Evolutionary conservation across 2,329 filamentous ascomycete genomes (phyloP), one percentile per base, ranked within the genome.

Genomic region (Mariannaea sp.): DNA sequence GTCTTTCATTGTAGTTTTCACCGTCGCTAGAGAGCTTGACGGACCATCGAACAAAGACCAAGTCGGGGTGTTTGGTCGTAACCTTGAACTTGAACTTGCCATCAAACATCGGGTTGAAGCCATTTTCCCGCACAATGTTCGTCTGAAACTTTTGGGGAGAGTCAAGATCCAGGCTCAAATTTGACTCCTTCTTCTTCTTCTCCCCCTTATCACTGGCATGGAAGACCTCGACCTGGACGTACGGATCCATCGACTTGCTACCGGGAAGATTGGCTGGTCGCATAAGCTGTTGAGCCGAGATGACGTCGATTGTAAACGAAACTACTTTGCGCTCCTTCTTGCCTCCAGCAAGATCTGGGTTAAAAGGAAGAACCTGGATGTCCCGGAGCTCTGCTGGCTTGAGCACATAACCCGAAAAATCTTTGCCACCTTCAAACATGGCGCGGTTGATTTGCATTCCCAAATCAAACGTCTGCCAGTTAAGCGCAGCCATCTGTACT

Each of bases 381-480:
- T 86, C 85, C 57, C 93, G 88, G 57, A 96, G 84, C 68, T 92
- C 90, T 29, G 86, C 83, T 16, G 94, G 93, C 76, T 99, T 99
- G 47, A 97, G 82, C 12, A 97, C 92, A 66, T 97, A 99, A 38
- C 94, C 94, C 3, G 89, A 90, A 50, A 86, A 84, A 73, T 97
- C 94, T 10, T 83, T 87, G 36, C 91, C 90, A 53, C 90, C 90
- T 40, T 92, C 89, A 69, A 97, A 99, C 94, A 99, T 97, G 67
- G 94, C 94, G 62, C 94, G 89, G 70, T 97, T 97, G 71, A 97
- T 82, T 69, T 97, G 93, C 83, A 97, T 94, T 39, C 92, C 91
- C 14, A 95, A 80, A 68, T 97, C 94, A 67, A 95, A 97, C 0
- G 92, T 97, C 74, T 99, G 94, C 93, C 94, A 97, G 74, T 99